Base-by-base conservation (phyloP, 768 basidiomycete genomes). In the Cystobasidium onofrii region DNA sequence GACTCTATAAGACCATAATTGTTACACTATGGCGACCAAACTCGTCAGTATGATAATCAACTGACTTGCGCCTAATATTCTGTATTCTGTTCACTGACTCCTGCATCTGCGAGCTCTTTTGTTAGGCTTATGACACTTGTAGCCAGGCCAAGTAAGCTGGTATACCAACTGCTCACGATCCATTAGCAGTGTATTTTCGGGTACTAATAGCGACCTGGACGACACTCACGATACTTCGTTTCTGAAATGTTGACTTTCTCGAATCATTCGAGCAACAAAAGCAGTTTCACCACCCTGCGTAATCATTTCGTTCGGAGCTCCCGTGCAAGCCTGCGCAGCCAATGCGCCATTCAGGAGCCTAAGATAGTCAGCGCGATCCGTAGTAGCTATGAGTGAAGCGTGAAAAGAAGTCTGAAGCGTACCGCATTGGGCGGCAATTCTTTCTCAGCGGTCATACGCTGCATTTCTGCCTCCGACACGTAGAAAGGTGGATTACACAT, bases 401-500 rank as follows among this genome's bases (percentile, higher is more conserved):
- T 39, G 39, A 6, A 39, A 6, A 39, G 39, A n/a, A n/a, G 39
- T 15, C 15, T 39, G 39, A 20, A 18, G 54, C 86, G 55, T 78
- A 92, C 92, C 1, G 90, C 89, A 76, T 83, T 87, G 0, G 95
- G 89, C 6, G 82, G 83, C 17, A 83, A 80, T 60, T 86, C 86
- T 77, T 98, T 97, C 6, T 82, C 81, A 23, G 84, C 84, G 0
- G 87, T 86, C 1, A 87, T 87, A 1, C 81, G 78, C 0, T 78
- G 76, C 9, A 92, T 85, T 73, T 98, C 95, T 34, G 87, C 86
- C 0, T 80, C 78, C 72, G 87, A 90, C n/a, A 83, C 80, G 79
- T 96, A 98, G 81, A 99, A 99, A 0, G 95, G 95, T 0, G 95
- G 95, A 80, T 98, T 99, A 82, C 94, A 97, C 87, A 98, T 91